A percentile compares a stretch with the other conserved stretches of the same genome.
Evolutionary conservation across 2,329 filamentous ascomycete genomes (phyloP).

Genomic region (Talaromyces pinophilus): DNA sequence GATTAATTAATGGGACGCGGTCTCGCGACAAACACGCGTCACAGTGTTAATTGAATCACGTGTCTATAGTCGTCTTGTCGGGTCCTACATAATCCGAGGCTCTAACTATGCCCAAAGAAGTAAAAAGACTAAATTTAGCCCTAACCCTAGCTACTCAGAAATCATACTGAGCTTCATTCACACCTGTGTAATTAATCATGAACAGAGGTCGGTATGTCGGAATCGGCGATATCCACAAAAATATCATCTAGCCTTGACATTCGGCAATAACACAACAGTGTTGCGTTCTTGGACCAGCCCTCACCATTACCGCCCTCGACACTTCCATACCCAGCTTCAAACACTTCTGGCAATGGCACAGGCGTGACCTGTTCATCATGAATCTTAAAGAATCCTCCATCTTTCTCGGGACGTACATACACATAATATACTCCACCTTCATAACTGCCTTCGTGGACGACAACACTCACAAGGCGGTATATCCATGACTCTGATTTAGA

Average conservation of each 20-base stretch:
- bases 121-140: neutral
- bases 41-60: slow-evolving; percentile 3
- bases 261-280: neutral
- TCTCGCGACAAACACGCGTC: neutral
- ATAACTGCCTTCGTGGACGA: neutral
- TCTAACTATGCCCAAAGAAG: neutral
- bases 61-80: neutral
- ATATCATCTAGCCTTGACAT: neutral
- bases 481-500: neutral
- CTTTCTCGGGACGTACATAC: neutral
- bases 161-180: neutral
- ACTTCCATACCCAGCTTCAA: neutral
- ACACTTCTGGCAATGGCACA: neutral
- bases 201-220: neutral
- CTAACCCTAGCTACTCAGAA: neutral
- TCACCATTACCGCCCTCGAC: neutral
- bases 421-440: neutral
- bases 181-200: neutral
- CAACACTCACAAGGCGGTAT: neutral
- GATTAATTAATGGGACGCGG: neutral
- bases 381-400: neutral
- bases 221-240: no score
- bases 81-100: neutral
- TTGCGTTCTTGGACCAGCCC: neutral
- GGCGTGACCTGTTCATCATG: neutral